phyloP scores from a whole-genome alignment of 225 moss, liverwort and hornwort species.

The Antitrichia curtipendula region DNA sequence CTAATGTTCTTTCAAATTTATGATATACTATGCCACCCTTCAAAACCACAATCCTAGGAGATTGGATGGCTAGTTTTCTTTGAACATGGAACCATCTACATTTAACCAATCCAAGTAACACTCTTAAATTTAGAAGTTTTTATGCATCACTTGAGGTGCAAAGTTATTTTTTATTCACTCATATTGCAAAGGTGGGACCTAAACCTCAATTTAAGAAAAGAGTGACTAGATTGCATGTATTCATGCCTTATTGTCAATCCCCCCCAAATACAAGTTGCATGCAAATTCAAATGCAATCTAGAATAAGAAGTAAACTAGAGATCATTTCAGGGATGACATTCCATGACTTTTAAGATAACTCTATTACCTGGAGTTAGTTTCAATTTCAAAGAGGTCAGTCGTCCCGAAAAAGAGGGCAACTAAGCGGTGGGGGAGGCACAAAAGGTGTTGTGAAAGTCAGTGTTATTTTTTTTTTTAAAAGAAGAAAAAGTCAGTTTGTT shows the following conservation, averaged over 20 bases:
- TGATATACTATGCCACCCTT: not conserved
- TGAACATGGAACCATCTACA: fast-evolving
- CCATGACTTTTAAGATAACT: not conserved
- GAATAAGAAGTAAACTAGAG: not conserved
- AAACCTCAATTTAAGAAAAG: not conserved
- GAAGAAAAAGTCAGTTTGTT: not conserved
- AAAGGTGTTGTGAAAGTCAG: not conserved
- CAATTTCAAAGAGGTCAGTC: not conserved
- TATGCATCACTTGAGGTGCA: not conserved
- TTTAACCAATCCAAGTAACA: not conserved
- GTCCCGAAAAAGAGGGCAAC: not conserved
- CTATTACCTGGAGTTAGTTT: not conserved
- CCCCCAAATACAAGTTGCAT: not conserved
- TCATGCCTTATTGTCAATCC: not conserved
- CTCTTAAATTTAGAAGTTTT: fast-evolving
- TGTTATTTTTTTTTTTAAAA: too few relatives aligned
- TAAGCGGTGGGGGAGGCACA: not conserved
- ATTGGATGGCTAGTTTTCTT: not conserved
- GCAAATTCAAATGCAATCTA: not conserved
- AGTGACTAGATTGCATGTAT: not conserved
- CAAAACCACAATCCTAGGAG: not conserved
- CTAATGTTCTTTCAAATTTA: not conserved
- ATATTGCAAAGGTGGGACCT: not conserved
- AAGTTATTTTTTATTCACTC: not conserved
- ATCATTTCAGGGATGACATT: not conserved